Base-by-base conservation (phyloP, 2,329 filamentous ascomycete species). In the Orbilia oligospora region DNA sequence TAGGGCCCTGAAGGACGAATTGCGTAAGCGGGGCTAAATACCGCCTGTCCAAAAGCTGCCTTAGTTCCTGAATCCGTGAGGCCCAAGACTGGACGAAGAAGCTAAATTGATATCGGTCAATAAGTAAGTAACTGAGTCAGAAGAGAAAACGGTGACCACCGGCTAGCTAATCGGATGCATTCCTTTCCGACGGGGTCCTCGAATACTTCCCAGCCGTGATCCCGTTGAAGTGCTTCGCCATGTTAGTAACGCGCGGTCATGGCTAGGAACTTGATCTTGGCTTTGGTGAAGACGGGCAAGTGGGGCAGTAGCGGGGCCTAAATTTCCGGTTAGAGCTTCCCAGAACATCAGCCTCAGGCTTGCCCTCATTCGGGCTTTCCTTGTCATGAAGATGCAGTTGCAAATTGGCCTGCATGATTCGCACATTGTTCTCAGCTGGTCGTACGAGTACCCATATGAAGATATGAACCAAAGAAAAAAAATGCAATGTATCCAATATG, bases 101-200 rank as follows among this genome's bases (percentile, higher is more conserved):
- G 22, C 38, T 65, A 65, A 65, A 20, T 51, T 33, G n/a, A 51
- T 64, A 27, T 64, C 58, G 3, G 61, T 65, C 61, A 67, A 66
- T 30, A 3, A 30, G 3, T 30, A 30, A n/a, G 3, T 30, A 30
- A 30, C 20, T 36, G 46, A 66, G 36, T 10, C 38, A 38, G 53
- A 22, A 24, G 12, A 14, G 6, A 67, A 38, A n/a, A 41, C 41
- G 58, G 22, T 12, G 38, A 41, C 30, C 6, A 10, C 10, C 14
- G n/a, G 56, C 44, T 58, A 55, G 55, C 75, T 78, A 78, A 78
- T 78, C 75, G 75, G 75, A 78, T 78, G 63, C 61, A 64, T 78
- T 78, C 75, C 75, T 68, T 67, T 49, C 46, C 71, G 55, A 38
- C 53, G 49, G 24, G 20, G n/a, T n/a, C 51, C 14, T 67, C 22